Base-by-base conservation (phyloP, 352 stramenopile species). In the Albugo candida region DNA sequence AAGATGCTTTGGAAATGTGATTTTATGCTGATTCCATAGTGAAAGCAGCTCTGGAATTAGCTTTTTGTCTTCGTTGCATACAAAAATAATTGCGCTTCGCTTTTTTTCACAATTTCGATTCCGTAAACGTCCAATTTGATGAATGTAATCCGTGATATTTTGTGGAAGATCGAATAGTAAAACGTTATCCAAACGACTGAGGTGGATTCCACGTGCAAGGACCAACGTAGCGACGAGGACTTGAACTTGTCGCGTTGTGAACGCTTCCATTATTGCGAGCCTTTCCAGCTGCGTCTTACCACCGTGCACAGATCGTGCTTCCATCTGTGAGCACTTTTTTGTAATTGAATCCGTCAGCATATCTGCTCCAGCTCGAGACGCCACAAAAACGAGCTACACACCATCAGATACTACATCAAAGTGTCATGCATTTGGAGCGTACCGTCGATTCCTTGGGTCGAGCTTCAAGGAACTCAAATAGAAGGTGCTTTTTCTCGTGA, bases 141-240 rank as follows among this genome's bases (percentile, higher is more conserved):
- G 75, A 47, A 87, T 45, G 42, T 75, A 87, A 20, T 84, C 70
- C 12, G 43, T 35, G n/a, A 75, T 42, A 27, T 58, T 70, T 19
- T 60, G 60, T 5, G 75, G 75, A 11, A 81, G 67, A 41, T 87
- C 75, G 53, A 83, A 87, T 1, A 87, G 55, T 10, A 85, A 70
- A 11, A 87, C 68, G 17, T 72, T 70, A 34, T 80, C 55, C 14
- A 84, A 68, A 2, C 68, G 59, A 6, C 83, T 45, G 13, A 84
- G 34, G 44, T 87, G 61, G 52, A 84, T 81, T 17, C 75, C 75
- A 24, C 75, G 75, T 13, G 72, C 71, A n/a, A 87, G 47, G 20
- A 84, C 59, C 43, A 70, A 81, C 5, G 75, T 87, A 0, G 72
- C 70, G 5, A 87, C 70, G 5, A 84, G 54, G 20, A 84, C 59